Evolutionary conservation across 768 basidiomycete genomes (phyloP), one percentile per base, ranked within the genome.

Genomic region (Cystobasidiopsis lactophilus): DNA sequence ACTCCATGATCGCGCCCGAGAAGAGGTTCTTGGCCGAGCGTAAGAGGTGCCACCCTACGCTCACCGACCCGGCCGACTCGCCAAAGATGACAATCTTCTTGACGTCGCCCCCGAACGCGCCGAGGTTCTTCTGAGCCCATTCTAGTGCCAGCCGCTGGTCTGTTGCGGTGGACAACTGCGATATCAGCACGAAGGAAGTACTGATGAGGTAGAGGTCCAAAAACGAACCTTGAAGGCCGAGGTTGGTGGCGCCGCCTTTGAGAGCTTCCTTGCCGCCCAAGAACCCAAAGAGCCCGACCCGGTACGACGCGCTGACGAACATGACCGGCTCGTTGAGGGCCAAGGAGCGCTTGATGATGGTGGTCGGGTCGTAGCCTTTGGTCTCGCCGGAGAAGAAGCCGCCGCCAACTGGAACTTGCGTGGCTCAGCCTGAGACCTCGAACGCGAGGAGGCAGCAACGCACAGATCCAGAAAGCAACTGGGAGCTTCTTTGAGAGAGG

Each of bases 21-120:
- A 43, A 19, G 7, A 26, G 41, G 19, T 19, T 18, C 41, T 26
- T 43, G 27, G 19, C 27, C 41, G 11, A n/a, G n/a, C n/a, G 13
- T 26, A 43, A 19, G 7, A 43, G 9, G 27, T 43, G 41, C 41
- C 41, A 43, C 10, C 19, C 7, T 19, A 51, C 49, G 19, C 33
- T 40, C 24, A 52, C 50, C 10, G 75, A 72, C 5, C 76, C 75
- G 0, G 75, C 76, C 39, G 71, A 72, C 56, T 77, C 69, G n/a
- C 76, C 77, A 49, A 72, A 72, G 26, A 73, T 62, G 2, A 74
- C 75, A 2, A 77, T 73, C 68, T 72, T 56, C 9, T 21, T 27
- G 1, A 52, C 40, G 43, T 66, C 60, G 13, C 67, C 67, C 3
- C 67, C 67, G 31, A 68, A 67, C 1, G 56, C 50, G 3, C 46